Conservation (phyloP, 2,329 filamentous ascomycete species). For the Ceratocystis ficicola region DNA sequence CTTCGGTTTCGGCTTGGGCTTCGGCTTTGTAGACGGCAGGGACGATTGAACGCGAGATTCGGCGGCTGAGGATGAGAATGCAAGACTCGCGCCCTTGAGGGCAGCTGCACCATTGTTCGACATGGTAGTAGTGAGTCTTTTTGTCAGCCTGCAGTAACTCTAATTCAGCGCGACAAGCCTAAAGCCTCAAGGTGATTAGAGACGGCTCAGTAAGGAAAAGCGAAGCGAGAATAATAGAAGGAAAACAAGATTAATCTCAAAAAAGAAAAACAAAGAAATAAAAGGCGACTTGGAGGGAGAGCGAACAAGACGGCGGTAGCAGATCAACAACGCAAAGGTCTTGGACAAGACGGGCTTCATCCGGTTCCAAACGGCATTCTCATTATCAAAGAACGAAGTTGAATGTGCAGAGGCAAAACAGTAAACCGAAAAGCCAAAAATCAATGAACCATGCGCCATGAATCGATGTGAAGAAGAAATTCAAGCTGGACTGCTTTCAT, state of each 20-base stretch:
- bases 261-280: not conserved
- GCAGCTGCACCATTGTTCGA: conserved; percentile 15
- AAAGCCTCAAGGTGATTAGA: not conserved
- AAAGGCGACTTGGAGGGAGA: not conserved
- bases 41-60: not conserved
- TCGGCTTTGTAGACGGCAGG: not conserved
- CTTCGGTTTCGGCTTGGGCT: conserved; percentile 11
- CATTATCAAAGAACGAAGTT: not conserved
- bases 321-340: conserved; percentile 3
- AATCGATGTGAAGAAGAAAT: not conserved
- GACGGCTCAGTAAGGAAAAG: not conserved
- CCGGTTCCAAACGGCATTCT: conserved; percentile 8
- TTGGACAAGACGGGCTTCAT: conserved; percentile 3
- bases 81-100: conserved; percentile 10
- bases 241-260: not conserved
- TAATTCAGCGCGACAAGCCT: too few species aligned
- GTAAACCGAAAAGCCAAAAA: not conserved
- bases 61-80: conserved; percentile 4
- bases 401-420: not conserved
- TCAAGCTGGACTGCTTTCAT: not conserved
- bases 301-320: not conserved
- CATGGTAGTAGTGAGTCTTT: not conserved
- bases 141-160: too few species aligned
- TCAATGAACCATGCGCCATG: not conserved
- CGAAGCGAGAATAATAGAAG: not conserved